Evolutionary conservation across 306 rosid genomes (phyloP), one percentile per base, ranked within the genome.

Genomic region (Inga leiocalycina): DNA sequence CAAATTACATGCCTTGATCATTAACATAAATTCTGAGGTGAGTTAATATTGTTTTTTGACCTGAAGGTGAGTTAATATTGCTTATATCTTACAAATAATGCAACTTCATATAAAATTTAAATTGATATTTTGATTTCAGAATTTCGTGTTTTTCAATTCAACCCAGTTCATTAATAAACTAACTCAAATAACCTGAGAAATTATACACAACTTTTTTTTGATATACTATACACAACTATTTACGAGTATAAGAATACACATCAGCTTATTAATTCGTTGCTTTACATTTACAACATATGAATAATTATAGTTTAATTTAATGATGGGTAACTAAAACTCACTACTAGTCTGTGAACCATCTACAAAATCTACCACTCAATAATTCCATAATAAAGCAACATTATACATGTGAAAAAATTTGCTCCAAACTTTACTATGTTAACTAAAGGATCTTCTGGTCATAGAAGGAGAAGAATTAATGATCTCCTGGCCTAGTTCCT

Each of bases 401-500:
- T 48, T 52, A 62, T 1, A 62, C 68, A 44, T 45, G 85, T 77
- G 54, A 32, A 65, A 61, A 62, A 44, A 27, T 4, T 5, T 14
- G 9, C 45, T 41, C 14, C 54, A 14, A 49, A 46, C 43, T 80
- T 81, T 6, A 39, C 43, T 3, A 11, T 49, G 54, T 10, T 49
- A 49, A 49, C 77, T 78, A 12, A 86, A 90, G 54, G 75, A 80
- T 80, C 84, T 84, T 79, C 93, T 80, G 86, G 90, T 88, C 0
- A 78, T 4, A 48, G 92, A 75, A 82, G 94, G 92, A 79, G 98
- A 89, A 52, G 92, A 83, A 78, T 87, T 71, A 7, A 90, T 73
- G 37, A 94, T 89, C 88, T 97, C 98, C 65, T 84, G 89, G 67
- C 95, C 99, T 54, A 97, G 91, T 83, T 91, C 97, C 88, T 85